Base-by-base conservation (phyloP, 208 protist genomes). In the Trypanosoma boissoni region DNA sequence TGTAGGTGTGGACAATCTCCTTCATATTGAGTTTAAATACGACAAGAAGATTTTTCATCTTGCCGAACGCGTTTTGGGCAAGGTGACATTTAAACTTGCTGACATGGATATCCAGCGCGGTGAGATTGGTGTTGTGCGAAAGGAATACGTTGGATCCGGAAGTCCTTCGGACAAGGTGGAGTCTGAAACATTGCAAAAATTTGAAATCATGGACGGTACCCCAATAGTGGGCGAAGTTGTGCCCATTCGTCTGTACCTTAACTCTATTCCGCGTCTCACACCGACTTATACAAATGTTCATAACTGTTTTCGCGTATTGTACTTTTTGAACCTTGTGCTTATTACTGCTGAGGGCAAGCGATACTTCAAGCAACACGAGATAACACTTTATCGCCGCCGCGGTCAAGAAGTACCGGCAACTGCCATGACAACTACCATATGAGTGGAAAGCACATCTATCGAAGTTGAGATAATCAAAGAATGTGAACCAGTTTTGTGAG, bases 21-120 rank as follows among this genome's bases (percentile, higher is more conserved):
- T 97, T 37, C 91, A 97, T 58, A 95, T 97, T 76, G 88, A 95
- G 65, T 96, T 97, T 48, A 78, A 80, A 50, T 95, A 93, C 67
- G 60, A 89, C 66, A 91, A 92, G 59, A 74, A 78, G 55, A 62
- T 76, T 5, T 95, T 90, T 67, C 85, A 93, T 59, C 60, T 92
- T 34, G 27, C 46, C 12, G 86, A 93, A 54, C 73, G 75, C 28
- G 76, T 96, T n/a, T 46, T 92, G 46, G 89, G 89, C 14, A 79
- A 80, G 66, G 73, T 96, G 9, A 84, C 69, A 10, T 96, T 92
- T 61, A 90, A 88, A 68, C 39, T 85, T 26, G 78, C 76, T 26
- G 72, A 86, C 42, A 74, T 91, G 65, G 82, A 96, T 37, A 78
- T 94, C 41, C 51, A 69, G 3, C 74, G 68, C 57, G 89, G 89